phyloP scores from a whole-genome alignment of 2,329 filamentous ascomycete species.

The Trichoderma sp. region DNA sequence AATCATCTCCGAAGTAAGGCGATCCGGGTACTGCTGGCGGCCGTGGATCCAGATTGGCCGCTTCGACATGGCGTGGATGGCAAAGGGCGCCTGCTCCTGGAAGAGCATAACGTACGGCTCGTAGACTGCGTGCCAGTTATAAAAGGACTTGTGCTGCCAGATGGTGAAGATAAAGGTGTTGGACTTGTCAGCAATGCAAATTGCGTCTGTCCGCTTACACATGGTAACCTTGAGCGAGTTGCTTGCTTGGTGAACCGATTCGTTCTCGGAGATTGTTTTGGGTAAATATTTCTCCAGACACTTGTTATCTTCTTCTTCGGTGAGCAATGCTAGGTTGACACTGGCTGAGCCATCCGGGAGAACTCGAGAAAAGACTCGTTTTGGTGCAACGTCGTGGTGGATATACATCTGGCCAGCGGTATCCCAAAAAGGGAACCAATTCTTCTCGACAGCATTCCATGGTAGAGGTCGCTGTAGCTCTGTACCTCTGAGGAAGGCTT shows the following conservation, averaged over 20 bases:
- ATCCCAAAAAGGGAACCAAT: slow-evolving; percentile 63
- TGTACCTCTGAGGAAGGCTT: slow-evolving; percentile 42
- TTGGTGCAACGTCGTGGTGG: slow-evolving; percentile 52
- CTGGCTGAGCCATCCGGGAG: slow-evolving; percentile 45
- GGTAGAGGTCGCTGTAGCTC: slow-evolving; percentile 52
- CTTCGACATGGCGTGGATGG: slow-evolving; percentile 46
- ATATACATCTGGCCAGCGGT: slow-evolving; percentile 42
- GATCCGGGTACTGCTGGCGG: slow-evolving; percentile 33
- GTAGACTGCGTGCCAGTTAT: slow-evolving; percentile 49
- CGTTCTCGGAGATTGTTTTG: slow-evolving; percentile 31
- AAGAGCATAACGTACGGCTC: slow-evolving; percentile 57
- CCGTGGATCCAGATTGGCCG: slow-evolving; percentile 57
- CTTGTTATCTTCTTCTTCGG: slow-evolving; percentile 38
- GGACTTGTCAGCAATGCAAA: slow-evolving; percentile 39
- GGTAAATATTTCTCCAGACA: slow-evolving; percentile 50
- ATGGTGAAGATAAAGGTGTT: slow-evolving; percentile 57
- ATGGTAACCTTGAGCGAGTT: slow-evolving; percentile 57
- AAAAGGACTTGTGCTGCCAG: slow-evolving; percentile 53
- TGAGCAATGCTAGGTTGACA: slow-evolving; percentile 41
- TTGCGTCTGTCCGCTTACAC: slow-evolving; percentile 46
- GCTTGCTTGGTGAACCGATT: slow-evolving; percentile 57
- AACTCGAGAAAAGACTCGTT: slow-evolving; percentile 48
- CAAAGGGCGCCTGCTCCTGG: slow-evolving; percentile 46
- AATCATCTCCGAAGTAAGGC: slow-evolving; percentile 50
- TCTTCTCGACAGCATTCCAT: slow-evolving; percentile 53